Conservation (phyloP, 176 grass and related monocot genomes). For the Panicum miliaceum region DNA sequence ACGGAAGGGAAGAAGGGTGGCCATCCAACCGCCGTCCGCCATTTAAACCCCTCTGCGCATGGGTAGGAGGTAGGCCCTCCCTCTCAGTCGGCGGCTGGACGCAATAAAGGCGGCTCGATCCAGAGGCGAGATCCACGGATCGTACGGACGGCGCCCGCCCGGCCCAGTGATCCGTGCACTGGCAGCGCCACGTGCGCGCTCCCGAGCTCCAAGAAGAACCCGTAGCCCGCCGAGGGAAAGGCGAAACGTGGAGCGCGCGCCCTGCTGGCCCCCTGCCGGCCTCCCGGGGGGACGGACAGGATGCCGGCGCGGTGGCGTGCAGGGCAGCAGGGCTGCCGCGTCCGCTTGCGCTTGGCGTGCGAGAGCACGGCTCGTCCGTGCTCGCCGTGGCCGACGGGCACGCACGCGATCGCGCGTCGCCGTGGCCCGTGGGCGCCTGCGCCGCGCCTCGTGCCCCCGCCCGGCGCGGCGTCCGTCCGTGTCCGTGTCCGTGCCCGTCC, state of each 20-base stretch:
- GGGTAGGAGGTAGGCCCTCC: constrained; percentile 9
- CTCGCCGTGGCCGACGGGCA: neutral
- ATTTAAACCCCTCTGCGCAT: neutral
- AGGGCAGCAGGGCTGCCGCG: neutral
- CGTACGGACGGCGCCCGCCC: constrained; percentile 6
- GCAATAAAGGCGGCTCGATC: constrained; percentile 44
- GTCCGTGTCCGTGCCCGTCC: neutral
- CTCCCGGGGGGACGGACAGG: constrained; percentile 11
- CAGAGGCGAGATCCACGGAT: constrained; percentile 22
- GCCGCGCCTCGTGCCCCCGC: neutral
- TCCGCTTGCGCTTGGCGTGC: neutral
- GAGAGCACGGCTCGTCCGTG: neutral
- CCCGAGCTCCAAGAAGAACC: too few relatives aligned
- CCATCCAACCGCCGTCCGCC: constrained; percentile 21
- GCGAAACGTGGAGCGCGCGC: constrained; percentile 24
- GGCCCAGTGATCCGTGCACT: constrained; percentile 25
- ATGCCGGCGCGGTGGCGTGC: constrained; percentile 29
- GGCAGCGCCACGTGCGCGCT: constrained; percentile 24
- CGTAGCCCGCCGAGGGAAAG: neutral
- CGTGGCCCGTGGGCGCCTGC: neutral
- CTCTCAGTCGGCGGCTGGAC: neutral
- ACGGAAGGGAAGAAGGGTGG: neutral
- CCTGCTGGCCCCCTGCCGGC: neutral
- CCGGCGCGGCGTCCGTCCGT: neutral
- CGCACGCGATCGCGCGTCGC: neutral